Base-by-base conservation (phyloP, 75 land plant species). In the Pseudotsuga menziesii region DNA sequence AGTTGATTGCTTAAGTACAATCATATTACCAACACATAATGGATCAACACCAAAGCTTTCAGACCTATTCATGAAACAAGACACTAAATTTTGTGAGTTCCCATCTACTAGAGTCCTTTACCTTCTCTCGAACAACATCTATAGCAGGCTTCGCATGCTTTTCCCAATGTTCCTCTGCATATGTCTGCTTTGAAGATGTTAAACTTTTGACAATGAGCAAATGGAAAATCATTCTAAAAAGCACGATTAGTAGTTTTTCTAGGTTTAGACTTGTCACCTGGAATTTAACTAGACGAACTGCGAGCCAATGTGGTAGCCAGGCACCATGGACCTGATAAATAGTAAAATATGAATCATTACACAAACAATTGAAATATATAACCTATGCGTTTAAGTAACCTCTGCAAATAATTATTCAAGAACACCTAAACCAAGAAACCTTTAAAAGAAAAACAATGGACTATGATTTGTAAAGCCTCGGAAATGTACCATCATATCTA, bases 241-340 rank as follows among this genome's bases (percentile, higher is more conserved):
- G n/a, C 54, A 9, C 11, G 54, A 48, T 11, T 48, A 48, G 12
- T 48, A 12, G 54, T 48, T 11, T 2, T 48, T 48, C 9, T 9
- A 48, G 54, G 11, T 48, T 48, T 48, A 48, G 12, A 48, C 1
- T 13, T n/a, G 19, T 67, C 78, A 83, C 90, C 86, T 86, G 78
- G 57, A 29, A 62, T 20, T 64, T n/a, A 59, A 13, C 54, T 0
- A 83, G 58, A 64, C 79, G 82, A 27, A 70, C 48, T 63, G 79
- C 83, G 79, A 86, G 78, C 89, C 89, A 89, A 57, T 82, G 80
- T n/a, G 91, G 91, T 12, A 89, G 73, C 89, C 89, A 89, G 62
- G 84, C 84, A 57, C 91, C 84, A 73, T 89, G 82, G 32, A 80
- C 84, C 91, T 48, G 54, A 48, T 29, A 29, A 29, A 29, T 29